Conservation (phyloP, 192 early-diverging fungal species). For the Pilaira anomala region DNA sequence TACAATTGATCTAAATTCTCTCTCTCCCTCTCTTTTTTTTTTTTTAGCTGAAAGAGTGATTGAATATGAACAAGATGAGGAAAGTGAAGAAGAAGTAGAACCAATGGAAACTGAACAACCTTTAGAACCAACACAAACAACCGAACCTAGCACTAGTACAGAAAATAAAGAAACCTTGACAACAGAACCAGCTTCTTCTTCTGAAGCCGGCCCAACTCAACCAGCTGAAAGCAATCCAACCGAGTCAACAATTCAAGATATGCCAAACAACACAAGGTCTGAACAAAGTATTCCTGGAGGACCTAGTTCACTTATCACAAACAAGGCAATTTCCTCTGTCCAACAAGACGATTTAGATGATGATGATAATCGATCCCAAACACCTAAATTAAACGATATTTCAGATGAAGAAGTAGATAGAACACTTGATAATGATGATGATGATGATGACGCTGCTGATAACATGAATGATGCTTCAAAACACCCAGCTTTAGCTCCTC, state of each 20-base stretch:
- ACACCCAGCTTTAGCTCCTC: constrained; percentile 25
- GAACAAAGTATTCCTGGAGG: constrained; percentile 12
- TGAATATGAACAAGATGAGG: constrained; percentile 24
- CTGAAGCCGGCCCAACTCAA: too few relatives aligned
- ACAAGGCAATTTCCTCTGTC: neutral
- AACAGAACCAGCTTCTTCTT: neutral
- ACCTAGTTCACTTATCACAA: constrained; percentile 2
- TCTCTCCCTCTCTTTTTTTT: too few relatives aligned
- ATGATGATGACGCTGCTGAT: constrained; percentile 9
- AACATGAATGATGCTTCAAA: constrained; percentile 27
- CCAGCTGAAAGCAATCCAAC: too few relatives aligned
- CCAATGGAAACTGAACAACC: neutral
- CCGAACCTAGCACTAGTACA: neutral
- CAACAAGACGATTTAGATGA: constrained; percentile 1
- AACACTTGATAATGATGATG: neutral
- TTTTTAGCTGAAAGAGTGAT: constrained; percentile 19
- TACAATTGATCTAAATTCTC: neutral
- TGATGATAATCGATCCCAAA: constrained; percentile 6
- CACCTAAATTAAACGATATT: constrained; percentile 17
- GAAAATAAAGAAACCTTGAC: neutral
- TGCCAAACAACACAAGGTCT: neutral
- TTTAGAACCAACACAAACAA: neutral
- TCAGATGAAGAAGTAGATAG: constrained; percentile 18
- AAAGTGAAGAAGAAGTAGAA: constrained; percentile 10
- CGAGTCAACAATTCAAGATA: too few relatives aligned